Percentiles rank a stretch among this genome's conserved stretches.
These are phyloP conservation scores for Exserohilum turcica DNA, from an alignment of 2,329 filamentous ascomycete species.

Conservation along the genomic window DNA sequence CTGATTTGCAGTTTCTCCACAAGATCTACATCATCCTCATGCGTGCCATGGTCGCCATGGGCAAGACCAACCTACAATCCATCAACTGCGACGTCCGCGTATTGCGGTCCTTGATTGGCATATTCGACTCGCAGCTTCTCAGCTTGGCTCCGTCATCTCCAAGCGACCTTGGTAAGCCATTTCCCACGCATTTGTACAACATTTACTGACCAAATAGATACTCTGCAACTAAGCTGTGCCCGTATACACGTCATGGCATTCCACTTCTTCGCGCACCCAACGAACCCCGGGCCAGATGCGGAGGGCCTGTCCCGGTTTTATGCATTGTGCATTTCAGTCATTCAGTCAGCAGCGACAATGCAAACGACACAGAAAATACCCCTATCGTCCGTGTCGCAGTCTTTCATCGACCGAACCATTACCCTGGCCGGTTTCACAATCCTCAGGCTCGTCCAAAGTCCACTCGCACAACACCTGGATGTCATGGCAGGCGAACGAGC, in stretches of 20 bases:
- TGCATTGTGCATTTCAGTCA: conserved; percentile 40
- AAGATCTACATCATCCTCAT: conserved; percentile 43
- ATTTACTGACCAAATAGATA: conserved; percentile 31
- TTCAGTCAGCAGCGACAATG: conserved; percentile 32
- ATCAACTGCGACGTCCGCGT: conserved; percentile 38
- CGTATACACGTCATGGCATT: conserved; percentile 45
- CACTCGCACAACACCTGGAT: conserved; percentile 40
- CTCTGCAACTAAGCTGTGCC: conserved; percentile 42
- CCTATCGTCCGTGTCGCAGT: conserved; percentile 36
- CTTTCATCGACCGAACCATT: conserved; percentile 43
- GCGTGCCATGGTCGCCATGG: conserved; percentile 42
- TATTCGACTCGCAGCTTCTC: conserved; percentile 44
- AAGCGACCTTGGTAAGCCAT: conserved; percentile 38
- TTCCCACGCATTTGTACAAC: neutral
- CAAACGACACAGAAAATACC: conserved; percentile 29
- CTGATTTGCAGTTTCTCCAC: conserved; percentile 41
- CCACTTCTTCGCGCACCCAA: conserved; percentile 44
- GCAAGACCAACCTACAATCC: conserved; percentile 41
- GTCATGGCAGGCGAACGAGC: conserved; percentile 42
- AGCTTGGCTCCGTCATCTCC: conserved; percentile 37
- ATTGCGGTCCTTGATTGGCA: conserved; percentile 41
- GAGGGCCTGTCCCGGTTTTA: conserved; percentile 40
- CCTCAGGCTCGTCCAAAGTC: conserved; percentile 38
- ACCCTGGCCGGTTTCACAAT: conserved; percentile 42
- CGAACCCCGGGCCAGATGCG: conserved; percentile 31